Evolutionary conservation across 768 basidiomycete genomes (phyloP).

Genomic region (Psilocybe azurescens): DNA sequence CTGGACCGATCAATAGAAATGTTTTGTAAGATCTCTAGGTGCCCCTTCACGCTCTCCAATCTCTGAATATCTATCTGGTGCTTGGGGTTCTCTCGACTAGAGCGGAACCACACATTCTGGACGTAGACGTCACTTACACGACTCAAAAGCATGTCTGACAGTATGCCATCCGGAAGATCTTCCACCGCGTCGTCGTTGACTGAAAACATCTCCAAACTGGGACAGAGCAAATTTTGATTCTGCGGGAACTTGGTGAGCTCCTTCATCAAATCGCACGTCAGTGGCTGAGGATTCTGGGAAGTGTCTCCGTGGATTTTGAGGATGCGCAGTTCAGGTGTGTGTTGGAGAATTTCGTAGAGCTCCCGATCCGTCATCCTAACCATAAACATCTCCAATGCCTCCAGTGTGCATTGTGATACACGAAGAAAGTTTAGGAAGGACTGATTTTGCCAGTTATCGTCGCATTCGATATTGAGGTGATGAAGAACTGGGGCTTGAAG

Average conservation of each 20-base stretch:
- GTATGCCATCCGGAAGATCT: slow-evolving; percentile 5
- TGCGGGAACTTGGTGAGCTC: slow-evolving; percentile 2
- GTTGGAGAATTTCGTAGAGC: not conserved
- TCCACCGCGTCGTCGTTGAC: slow-evolving; percentile 17
- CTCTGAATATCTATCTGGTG: slow-evolving; percentile 7
- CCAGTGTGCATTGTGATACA: slow-evolving; percentile 5
- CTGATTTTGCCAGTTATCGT: slow-evolving; percentile 10
- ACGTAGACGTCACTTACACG: not conserved
- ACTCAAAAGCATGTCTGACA: slow-evolving; percentile 10
- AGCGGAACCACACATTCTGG: slow-evolving; percentile 5
- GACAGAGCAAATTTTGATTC: slow-evolving; percentile 3
- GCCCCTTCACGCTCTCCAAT: not conserved
- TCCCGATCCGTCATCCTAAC: slow-evolving; percentile 10
- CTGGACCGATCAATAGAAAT: not conserved
- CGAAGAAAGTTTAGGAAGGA: slow-evolving; percentile 8
- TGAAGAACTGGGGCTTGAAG: slow-evolving; percentile 11
- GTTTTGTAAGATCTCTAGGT: not conserved
- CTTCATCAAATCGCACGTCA: slow-evolving; percentile 2
- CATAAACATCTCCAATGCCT: slow-evolving; percentile 11
- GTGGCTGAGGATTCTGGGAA: slow-evolving; percentile 10
- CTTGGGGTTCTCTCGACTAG: not conserved
- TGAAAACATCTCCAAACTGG: slow-evolving; percentile 7
- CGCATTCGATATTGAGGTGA: slow-evolving; percentile 7
- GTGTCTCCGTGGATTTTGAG: slow-evolving; percentile 8
- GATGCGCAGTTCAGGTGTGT: slow-evolving; percentile 8